Conservation (phyloP, 495 filamentous ascomycete genomes). For the Stereocaulon alpinum region DNA sequence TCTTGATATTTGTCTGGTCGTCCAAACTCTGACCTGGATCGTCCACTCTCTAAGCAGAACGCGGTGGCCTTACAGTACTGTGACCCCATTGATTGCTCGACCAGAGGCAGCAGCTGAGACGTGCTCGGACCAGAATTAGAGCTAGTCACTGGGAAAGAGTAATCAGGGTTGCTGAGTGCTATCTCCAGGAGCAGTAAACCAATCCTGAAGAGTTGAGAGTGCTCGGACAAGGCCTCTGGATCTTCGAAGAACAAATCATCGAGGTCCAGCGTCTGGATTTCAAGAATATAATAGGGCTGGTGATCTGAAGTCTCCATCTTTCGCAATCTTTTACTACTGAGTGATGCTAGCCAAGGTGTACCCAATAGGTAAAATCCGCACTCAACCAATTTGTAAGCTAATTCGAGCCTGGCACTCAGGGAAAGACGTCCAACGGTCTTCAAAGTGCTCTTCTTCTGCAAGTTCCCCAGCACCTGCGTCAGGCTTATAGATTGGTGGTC, state of each 20-base stretch:
- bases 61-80: slow-evolving; percentile 12
- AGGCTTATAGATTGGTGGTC: slow-evolving; percentile 9
- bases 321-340: slow-evolving; percentile 8
- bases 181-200: slow-evolving; percentile 17
- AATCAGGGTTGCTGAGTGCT: slow-evolving; percentile 5
- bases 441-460: background rate
- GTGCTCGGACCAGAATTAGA: background rate
- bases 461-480: background rate
- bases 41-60: slow-evolving; percentile 10
- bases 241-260: slow-evolving; percentile 12
- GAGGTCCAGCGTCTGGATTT: slow-evolving; percentile 13
- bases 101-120: slow-evolving; percentile 4
- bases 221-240: slow-evolving; percentile 12
- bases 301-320: slow-evolving; percentile 3
- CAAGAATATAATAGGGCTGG: background rate
- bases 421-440: background rate
- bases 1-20: slow-evolving; percentile 11
- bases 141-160: background rate
- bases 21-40: background rate
- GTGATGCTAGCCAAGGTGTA: slow-evolving; percentile 16
- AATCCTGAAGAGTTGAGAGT: slow-evolving; percentile 11
- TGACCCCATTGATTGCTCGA: slow-evolving; percentile 12
- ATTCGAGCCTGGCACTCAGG: background rate
- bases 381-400: slow-evolving; percentile 18
- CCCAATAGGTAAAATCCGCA: slow-evolving; percentile 13